These are phyloP conservation scores for Ceratobasidium sp. DNA, from an alignment of 1,284 basidiomycete species.

Conservation along the genomic window DNA sequence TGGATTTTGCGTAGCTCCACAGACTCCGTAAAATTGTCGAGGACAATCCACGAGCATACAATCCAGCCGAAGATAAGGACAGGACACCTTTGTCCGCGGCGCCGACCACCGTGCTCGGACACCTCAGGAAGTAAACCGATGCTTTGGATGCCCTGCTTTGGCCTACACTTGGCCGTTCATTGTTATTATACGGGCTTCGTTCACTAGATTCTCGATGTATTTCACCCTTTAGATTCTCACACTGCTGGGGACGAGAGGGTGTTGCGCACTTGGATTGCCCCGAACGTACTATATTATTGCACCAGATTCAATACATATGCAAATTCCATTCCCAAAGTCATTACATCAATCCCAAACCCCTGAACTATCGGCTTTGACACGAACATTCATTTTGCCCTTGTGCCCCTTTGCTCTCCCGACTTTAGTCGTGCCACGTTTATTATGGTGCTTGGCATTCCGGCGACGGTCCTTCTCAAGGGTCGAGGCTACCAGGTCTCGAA, in stretches of 20 bases:
- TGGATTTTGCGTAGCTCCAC: conserved; percentile 19
- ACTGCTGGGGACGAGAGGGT: conserved; percentile 16
- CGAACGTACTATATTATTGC: background rate
- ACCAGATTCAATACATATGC: background rate
- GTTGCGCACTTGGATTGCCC: conserved; percentile 2
- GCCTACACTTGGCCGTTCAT: background rate
- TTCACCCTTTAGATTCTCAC: conserved; percentile 10
- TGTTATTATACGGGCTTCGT: background rate
- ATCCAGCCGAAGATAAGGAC: background rate
- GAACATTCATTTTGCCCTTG: conserved; percentile 82
- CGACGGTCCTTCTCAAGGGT: conserved; percentile 73
- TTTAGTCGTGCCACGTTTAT: conserved; percentile 70
- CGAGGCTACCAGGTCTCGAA: conserved; percentile 60
- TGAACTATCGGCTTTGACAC: conserved; percentile 67
- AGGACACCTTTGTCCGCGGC: conserved; percentile 28
- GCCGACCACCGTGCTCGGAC: conserved; percentile 5
- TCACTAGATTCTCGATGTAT: background rate
- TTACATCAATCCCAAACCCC: conserved; percentile 33
- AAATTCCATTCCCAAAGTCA: background rate
- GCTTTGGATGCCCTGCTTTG: background rate
- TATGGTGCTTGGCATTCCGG: conserved; percentile 77
- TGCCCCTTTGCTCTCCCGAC: conserved; percentile 81
- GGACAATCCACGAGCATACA: background rate
- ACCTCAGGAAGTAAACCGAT: background rate
- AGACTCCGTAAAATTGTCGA: conserved; percentile 10